Base-by-base conservation (phyloP, 2,329 filamentous ascomycete genomes). In the Sporothrix curviconia region DNA sequence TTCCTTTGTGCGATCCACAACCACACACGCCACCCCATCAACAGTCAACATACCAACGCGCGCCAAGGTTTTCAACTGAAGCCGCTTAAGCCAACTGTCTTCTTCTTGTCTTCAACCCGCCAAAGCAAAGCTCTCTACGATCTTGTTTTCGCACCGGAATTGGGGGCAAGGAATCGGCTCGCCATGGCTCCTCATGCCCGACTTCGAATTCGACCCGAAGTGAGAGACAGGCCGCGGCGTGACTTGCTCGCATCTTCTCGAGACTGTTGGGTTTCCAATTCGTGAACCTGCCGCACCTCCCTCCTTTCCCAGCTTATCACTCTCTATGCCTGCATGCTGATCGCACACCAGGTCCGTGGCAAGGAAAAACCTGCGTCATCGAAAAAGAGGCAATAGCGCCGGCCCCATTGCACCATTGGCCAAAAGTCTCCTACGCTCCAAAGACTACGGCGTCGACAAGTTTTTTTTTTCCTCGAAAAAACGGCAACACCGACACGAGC, bases 351-450 rank as follows among this genome's bases (percentile, higher is more conserved):
- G 94, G 90, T 97, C 64, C 89, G 92, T 70, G 95, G 95, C 65
- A 99, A 97, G 83, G 99, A 99, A 80, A 97, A 96, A 68, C 79
- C 99, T 61, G n/a, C n/a, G 89, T 99, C 54, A 87, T 99, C 68
- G 92, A 97, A 71, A 89, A 88, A 72, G n/a, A n/a, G n/a, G n/a
- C n/a, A 86, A 86, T 66, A 80, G 99, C 65, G 91, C 92, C 64
- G 94, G 92, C 24, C 90, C 92, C 30, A 82, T 99, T 64, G 92
- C 59, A 81, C 92, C 59, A 87, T 99, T 64, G 90, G 95, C n/a
- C n/a, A 74, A 96, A 96, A 71, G 95, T 96, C 68, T 92, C 92
- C n/a, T 22, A 92, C 89, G 9, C 81, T 96, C 15, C 90, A 97
- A n/a, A 69, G 94, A 99, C 68, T 96, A 97, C 75, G 95, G 95